Evolutionary conservation across 441 rosid species (phyloP).

Genomic region (Macaranga tanarius): DNA sequence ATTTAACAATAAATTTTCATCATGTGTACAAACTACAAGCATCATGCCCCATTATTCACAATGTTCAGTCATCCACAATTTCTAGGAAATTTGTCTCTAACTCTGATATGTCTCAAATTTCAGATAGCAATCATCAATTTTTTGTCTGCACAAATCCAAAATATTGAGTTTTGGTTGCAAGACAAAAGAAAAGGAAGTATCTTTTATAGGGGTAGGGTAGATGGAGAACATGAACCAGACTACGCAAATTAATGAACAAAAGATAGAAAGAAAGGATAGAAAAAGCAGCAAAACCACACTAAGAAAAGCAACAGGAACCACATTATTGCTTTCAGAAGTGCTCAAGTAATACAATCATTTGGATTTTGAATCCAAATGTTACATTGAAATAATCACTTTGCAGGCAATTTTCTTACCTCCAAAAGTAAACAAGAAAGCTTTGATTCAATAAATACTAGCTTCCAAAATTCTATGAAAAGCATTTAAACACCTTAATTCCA

Average conservation of each 20-base stretch:
- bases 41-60: neutral
- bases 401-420: conserved; percentile 3
- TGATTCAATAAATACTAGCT: conserved; percentile 1
- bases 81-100: neutral
- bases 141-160: neutral
- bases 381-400: neutral
- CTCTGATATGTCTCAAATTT: neutral
- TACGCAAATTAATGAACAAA: neutral
- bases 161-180: neutral
- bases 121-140: neutral
- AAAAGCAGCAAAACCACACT: neutral
- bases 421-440: neutral
- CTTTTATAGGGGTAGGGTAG: neutral
- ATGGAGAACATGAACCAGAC: neutral
- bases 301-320: neutral
- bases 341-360: neutral
- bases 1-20: neutral
- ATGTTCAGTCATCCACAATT: neutral
- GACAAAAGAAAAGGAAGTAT: neutral
- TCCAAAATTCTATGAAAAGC: neutral
- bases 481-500: neutral
- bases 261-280: neutral
- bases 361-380: neutral
- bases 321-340: neutral
- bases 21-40: neutral